These are phyloP conservation scores for Clonostachys byssicola DNA, from an alignment of 2,329 filamentous ascomycete species.

Conservation along the genomic window DNA sequence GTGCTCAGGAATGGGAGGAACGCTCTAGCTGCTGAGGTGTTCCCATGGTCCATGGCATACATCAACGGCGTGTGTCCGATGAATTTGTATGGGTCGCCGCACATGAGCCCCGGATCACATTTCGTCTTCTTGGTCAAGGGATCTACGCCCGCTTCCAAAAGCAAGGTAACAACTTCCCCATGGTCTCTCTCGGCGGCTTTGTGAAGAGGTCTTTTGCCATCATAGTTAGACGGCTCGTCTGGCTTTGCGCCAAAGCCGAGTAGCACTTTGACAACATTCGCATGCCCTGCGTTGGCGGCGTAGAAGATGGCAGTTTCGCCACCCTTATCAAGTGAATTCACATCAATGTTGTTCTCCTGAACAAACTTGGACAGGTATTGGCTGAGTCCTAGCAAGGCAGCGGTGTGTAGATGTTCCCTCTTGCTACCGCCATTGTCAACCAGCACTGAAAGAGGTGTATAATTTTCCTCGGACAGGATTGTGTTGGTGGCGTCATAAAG, in stretches of 20 bases:
- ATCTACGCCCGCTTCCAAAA: not conserved
- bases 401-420: too few species aligned
- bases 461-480: too few species aligned
- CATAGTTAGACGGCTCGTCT: not conserved
- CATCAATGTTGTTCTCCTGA: too few species aligned
- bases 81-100: not conserved
- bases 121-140: not conserved
- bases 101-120: not conserved
- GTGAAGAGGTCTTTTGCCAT: not conserved
- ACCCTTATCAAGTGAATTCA: too few species aligned
- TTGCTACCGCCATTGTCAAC: too few species aligned
- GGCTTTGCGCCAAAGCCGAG: not conserved
- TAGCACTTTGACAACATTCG: not conserved
- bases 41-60: not conserved
- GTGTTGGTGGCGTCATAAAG: too few species aligned
- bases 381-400: too few species aligned
- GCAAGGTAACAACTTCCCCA: not conserved
- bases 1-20: not conserved
- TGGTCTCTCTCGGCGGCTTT: not conserved
- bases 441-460: too few species aligned
- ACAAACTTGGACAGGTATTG: too few species aligned
- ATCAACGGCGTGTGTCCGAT: not conserved
- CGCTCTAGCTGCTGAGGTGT: not conserved
- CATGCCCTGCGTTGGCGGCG: not conserved
- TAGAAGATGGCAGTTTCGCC: too few species aligned